Evolutionary conservation across 805 yeast genomes (phyloP).

Genomic region (Priceomyces medius): DNA sequence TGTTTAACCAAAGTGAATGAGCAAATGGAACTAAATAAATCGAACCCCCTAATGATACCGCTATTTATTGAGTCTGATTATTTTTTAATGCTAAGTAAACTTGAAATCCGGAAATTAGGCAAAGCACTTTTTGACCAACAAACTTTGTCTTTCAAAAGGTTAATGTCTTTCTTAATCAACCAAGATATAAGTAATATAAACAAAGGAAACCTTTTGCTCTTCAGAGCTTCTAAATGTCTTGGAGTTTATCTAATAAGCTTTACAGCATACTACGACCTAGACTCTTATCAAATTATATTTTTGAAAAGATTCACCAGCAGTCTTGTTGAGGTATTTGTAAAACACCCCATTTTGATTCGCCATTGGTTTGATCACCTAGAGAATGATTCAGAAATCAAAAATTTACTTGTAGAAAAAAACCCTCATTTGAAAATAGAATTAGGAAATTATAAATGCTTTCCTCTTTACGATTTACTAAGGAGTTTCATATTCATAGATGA

Average conservation of each 20-base stretch:
- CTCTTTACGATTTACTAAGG: conserved; percentile 19
- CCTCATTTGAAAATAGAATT: neutral
- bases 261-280: conserved; percentile 7
- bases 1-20: conserved; percentile 5
- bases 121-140: conserved; percentile 12
- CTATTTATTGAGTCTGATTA: conserved; percentile 8
- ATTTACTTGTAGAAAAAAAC: conserved; percentile 4
- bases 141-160: conserved; percentile 11
- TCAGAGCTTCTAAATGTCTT: conserved; percentile 5
- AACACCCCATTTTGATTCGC: conserved; percentile 9
- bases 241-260: conserved; percentile 10
- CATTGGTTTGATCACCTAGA: conserved; percentile 8
- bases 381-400: conserved; percentile 15
- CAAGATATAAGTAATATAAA: neutral
- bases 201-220: neutral
- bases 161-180: conserved; percentile 8
- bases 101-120: conserved; percentile 3
- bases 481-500: conserved; percentile 15
- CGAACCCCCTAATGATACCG: neutral
- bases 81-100: conserved; percentile 7
- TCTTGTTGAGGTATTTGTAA: conserved; percentile 8
- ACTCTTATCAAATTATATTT: conserved; percentile 7
- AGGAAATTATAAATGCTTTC: conserved; percentile 13
- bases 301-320: conserved; percentile 9
- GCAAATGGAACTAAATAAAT: conserved; percentile 3